Base-by-base conservation (phyloP, 495 filamentous ascomycete genomes). In the Delitschia confertaspora region DNA sequence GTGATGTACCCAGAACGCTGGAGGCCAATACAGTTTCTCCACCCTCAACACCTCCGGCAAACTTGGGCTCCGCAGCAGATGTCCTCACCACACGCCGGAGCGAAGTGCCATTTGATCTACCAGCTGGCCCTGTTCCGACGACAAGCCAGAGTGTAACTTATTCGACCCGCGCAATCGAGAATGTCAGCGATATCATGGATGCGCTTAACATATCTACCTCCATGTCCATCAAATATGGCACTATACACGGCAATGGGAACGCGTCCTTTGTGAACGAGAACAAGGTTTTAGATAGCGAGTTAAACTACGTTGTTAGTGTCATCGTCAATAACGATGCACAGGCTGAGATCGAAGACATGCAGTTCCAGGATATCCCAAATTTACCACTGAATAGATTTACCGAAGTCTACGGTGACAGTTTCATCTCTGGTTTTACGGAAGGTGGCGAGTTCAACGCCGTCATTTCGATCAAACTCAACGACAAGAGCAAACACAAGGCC, bases 291-390 rank as follows among this genome's bases (percentile, higher is more conserved):
- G 57, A 62, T 13, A 60, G 56, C 38, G 57, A 66, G 33, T 47
- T 66, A 3, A 66, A 65, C 39, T 63, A 59, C 33, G 47, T 62
- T 23, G 57, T 66, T 38, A 57, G 50, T 19, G 63, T 66, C 35
- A 65, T 64, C 22, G 63, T 66, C 18, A 60, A 58, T 22, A 65
- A 65, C 27, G 56, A 64, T 27, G 51, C 46, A 4, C 38, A 44
- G 2, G 57, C 51, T 2, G 22, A 45, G 9, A 38, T 24, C 10
- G 44, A 58, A 14, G 45, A 43, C 2, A 59, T 61, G 55, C 47
- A 41, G 9, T 64, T 64, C 34, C 48, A 57, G 26, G 55, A 57
- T 4, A 60, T 64, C 21, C 37, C 54, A 1, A 50, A 47, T 21
- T 31, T 64, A 8, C 51, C 53, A 0, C 39, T 54, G 4, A 42